A percentile compares a stretch with the other conserved stretches of the same genome.
Conservation (phyloP, 176 grass and related monocot genomes). For the Zoysia japonica region DNA sequence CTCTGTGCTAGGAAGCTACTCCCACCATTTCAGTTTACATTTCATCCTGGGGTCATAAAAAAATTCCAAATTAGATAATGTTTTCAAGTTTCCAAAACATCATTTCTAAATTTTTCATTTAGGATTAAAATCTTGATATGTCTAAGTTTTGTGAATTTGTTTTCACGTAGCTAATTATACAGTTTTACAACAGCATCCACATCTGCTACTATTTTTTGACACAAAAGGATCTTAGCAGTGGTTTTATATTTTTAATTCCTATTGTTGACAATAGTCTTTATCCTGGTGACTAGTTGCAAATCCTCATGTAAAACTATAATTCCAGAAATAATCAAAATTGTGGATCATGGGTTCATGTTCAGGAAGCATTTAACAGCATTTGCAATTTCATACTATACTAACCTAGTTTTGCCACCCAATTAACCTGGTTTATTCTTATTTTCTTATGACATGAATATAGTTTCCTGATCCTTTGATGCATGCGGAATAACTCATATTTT, state of each 20-base stretch:
- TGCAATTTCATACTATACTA: slow-evolving; percentile 22
- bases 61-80: no score
- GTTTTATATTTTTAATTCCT: slow-evolving; percentile 14
- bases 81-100: no score
- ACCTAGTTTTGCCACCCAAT: not conserved
- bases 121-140: slow-evolving; percentile 6
- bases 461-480: slow-evolving; percentile 1
- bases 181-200: not conserved
- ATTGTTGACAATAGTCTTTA: not conserved
- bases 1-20: not conserved
- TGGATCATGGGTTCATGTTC: not conserved
- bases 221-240: not conserved
- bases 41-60: no score
- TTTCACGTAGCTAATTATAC: slow-evolving; percentile 3
- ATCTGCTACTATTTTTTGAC: not conserved
- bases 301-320: not conserved
- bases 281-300: not conserved
- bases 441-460: not conserved
- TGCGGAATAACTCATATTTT: no score
- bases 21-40: no score
- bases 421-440: not conserved
- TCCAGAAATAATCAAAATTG: slow-evolving; percentile 12
- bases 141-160: not conserved
- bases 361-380: not conserved
- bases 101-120: not conserved